Evolutionary conservation across 306 rosid species (phyloP), one percentile per base, ranked within the genome.

Genomic region (Dryas octopetala): DNA sequence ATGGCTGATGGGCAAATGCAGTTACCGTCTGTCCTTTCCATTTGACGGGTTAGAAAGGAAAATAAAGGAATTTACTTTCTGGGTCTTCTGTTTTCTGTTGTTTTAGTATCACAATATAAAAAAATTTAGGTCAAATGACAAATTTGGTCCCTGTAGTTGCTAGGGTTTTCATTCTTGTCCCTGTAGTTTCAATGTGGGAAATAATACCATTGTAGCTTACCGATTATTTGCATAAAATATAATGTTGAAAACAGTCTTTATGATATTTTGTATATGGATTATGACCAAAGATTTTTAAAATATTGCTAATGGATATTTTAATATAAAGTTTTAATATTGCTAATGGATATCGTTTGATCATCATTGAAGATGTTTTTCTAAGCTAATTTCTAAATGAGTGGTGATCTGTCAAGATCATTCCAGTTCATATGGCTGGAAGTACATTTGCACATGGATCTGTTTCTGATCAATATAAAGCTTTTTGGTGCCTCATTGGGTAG

Each of bases 1-100:
- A 19, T 72, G 32, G 52, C 15, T 11, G 66, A 59, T 58, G 66
- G 66, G 45, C n/a, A 46, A 66, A 14, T 61, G 76, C 44, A 57
- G 5, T 70, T 71, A n/a, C 65, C 5, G 7, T 41, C 26, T 19
- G 55, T 1, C 51, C 62, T 11, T 51, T 68, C 7, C 53, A 23
- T 63, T 40, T 61, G 50, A 32, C 40, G 19, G 41, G 4, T 62
- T 23, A 41, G 72, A 44, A 6, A n/a, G 16, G 3, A 17, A 6
- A 10, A 6, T 6, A 4, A 3, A 1, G 7, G 10, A 44, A 12
- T 3, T 62, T 7, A 1, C 58, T 4, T 38, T 13, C 9, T 10
- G 65, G 65, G 26, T 64, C 10, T 46, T 46, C 5, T 49, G 1
- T 26, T 48, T 4, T 68, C 51, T 48, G 55, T 7, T 68, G 45